A percentile compares a stretch with the other conserved stretches of the same genome.
These are phyloP conservation scores for Senecio squalidus DNA, from an alignment of 140 eudicot species.

Conservation along the genomic window DNA sequence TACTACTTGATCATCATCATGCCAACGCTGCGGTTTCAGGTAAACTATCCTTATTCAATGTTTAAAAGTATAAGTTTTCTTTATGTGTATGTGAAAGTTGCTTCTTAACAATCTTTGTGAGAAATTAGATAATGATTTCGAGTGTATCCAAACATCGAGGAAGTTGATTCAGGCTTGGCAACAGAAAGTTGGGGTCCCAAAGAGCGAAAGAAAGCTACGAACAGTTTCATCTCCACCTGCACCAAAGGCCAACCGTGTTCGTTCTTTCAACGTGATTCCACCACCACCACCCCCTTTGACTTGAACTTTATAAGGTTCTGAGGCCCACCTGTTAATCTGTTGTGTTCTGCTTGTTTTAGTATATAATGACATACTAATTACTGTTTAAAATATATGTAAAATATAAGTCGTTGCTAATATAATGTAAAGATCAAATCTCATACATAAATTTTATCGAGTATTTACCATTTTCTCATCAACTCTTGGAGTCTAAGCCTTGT, in stretches of 20 bases:
- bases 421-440: too few species aligned
- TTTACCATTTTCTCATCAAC: too few species aligned
- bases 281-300: background rate
- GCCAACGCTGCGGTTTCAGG: conserved; percentile 9
- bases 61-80: background rate
- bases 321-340: too few species aligned
- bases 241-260: background rate
- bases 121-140: background rate
- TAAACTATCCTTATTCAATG: background rate
- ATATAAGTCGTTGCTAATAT: too few species aligned
- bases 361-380: too few species aligned
- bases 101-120: background rate
- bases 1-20: background rate
- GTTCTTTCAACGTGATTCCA: background rate
- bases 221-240: background rate
- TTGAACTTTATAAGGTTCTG: background rate
- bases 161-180: conserved; percentile 3
- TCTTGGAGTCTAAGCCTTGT: too few species aligned
- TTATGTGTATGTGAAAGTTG: background rate
- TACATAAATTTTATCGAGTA: too few species aligned
- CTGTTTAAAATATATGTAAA: too few species aligned
- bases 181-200: background rate
- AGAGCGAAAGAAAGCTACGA: background rate
- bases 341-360: too few species aligned
- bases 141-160: background rate